A percentile compares a stretch with the other conserved stretches of the same genome.
Evolutionary conservation across 2,329 filamentous ascomycete species (phyloP).

Genomic region (Helotiales sp.): DNA sequence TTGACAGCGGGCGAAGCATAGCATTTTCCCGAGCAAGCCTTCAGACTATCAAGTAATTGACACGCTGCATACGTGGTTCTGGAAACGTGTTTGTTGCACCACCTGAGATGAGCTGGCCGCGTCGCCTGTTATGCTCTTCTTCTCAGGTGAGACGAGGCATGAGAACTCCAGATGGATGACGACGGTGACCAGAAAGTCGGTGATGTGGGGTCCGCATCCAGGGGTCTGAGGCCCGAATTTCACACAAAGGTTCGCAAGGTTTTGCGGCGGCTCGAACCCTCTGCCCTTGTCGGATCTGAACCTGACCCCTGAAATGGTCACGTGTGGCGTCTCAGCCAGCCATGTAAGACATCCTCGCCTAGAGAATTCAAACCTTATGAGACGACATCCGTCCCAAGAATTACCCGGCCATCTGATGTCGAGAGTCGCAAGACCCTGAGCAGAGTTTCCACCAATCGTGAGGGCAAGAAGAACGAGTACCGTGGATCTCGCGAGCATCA

Average conservation of each 20-base stretch:
- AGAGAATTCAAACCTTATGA: slow-evolving; percentile 19
- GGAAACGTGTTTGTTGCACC: background rate
- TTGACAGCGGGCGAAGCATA: background rate
- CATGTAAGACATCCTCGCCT: slow-evolving; percentile 18
- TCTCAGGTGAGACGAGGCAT: background rate
- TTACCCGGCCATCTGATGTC: slow-evolving; percentile 14
- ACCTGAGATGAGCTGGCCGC: background rate
- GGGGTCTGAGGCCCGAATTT: background rate
- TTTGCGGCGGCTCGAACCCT: background rate
- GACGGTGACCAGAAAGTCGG: background rate
- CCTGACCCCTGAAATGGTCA: slow-evolving; percentile 13
- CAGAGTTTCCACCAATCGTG: slow-evolving; percentile 10
- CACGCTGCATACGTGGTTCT: background rate
- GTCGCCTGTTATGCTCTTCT: slow-evolving; percentile 5
- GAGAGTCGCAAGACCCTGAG: background rate
- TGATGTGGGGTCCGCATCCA: slow-evolving; percentile 5
- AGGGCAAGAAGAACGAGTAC: background rate
- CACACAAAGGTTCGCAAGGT: background rate
- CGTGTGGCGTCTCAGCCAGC: slow-evolving; percentile 21
- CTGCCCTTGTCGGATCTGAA: slow-evolving; percentile 1
- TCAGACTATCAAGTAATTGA: background rate
- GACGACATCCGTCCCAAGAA: slow-evolving; percentile 19
- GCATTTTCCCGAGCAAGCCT: background rate
- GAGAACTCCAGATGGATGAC: slow-evolving; percentile 18
- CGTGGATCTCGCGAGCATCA: slow-evolving; percentile 13